Base-by-base conservation (phyloP, 129 eudicot genomes). In the Flaveria linearis region DNA sequence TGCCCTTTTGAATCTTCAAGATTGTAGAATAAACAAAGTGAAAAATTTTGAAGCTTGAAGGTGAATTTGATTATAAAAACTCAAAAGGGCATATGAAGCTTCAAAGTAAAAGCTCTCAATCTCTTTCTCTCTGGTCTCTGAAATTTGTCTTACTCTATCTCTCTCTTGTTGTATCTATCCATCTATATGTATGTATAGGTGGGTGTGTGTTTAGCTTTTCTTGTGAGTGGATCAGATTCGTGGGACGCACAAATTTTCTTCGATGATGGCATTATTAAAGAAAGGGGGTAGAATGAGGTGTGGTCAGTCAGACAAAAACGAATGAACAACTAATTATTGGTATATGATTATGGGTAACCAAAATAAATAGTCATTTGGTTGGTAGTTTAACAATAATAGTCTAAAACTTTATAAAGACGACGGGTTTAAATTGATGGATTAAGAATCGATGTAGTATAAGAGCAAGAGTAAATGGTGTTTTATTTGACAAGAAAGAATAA, bases 161-260 rank as follows among this genome's bases (percentile, higher is more conserved):
- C 41, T 53, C 42, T 9, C 5, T 9, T 10, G 63, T 15, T 63
- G 28, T 68, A 5, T 36, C 41, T 36, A 36, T 36, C 0, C 7
- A 5, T 36, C 41, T 36, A 36, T 36, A 5, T 68, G 16, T 77
- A 5, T 53, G 11, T 51, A 10, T 76, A 10, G 39, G 17, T 22
- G 16, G 36, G 36, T 73, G 16, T 28, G 20, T 55, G 73, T 73
- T 20, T 61, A 63, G 83, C 25, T 66, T 80, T 72, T 67, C 39
- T 80, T 50, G 80, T 49, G 84, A 80, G 68, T 14, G 75, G 84
- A 80, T 80, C 64, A 80, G 80, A 80, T 74, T 80, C 84, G 84
- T 80, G 84, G 84, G 84, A 80, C 80, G 84, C 84, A 80, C 84
- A 80, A 66, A 67, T 47, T 80, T 74, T 55, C 84, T 53, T 45